A percentile compares a stretch with the other conserved stretches of the same genome.
These are phyloP conservation scores for Coemansia furcata DNA, from an alignment of 192 early-diverging fungal species.

Conservation along the genomic window DNA sequence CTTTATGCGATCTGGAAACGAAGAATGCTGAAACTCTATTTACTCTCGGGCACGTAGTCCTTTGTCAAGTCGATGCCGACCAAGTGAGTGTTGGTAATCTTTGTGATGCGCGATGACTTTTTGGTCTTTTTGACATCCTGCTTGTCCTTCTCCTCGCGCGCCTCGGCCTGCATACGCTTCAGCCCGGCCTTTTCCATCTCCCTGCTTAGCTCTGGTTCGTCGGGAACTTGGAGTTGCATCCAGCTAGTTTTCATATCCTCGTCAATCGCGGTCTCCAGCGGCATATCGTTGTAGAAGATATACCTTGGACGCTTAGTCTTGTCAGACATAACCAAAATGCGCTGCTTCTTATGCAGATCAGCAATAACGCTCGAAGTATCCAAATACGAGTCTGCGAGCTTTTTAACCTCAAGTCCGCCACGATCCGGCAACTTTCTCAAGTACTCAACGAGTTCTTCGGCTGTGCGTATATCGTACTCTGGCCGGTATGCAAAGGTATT, in stretches of 20 bases:
- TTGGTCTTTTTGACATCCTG: conserved; percentile 61
- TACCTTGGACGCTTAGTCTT: conserved; percentile 65
- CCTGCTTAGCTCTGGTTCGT: conserved; percentile 67
- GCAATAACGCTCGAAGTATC: conserved; percentile 33
- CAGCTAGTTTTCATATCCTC: conserved; percentile 74
- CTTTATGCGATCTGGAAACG: neutral
- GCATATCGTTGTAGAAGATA: conserved; percentile 64
- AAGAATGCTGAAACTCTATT: neutral
- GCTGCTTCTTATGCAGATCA: conserved; percentile 45
- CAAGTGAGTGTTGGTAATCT: conserved; percentile 81
- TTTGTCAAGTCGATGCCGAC: conserved; percentile 70
- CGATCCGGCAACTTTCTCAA: conserved; percentile 56
- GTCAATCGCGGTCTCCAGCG: conserved; percentile 18
- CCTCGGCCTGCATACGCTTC: conserved; percentile 70
- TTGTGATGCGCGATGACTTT: conserved; percentile 63
- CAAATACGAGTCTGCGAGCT: conserved; percentile 72
- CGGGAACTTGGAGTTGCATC: conserved; percentile 64
- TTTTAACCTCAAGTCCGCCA: conserved; percentile 71
- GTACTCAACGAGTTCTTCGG: conserved; percentile 68
- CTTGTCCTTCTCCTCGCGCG: conserved; percentile 48
- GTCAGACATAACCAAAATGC: conserved; percentile 62
- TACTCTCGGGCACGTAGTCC: conserved; percentile 55
- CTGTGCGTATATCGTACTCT: conserved; percentile 65
- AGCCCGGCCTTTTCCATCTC: conserved; percentile 67
- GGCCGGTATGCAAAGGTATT: conserved; percentile 75